Evolutionary conservation across 306 rosid species (phyloP).

Genomic region (Hippophae gyantsensis): DNA sequence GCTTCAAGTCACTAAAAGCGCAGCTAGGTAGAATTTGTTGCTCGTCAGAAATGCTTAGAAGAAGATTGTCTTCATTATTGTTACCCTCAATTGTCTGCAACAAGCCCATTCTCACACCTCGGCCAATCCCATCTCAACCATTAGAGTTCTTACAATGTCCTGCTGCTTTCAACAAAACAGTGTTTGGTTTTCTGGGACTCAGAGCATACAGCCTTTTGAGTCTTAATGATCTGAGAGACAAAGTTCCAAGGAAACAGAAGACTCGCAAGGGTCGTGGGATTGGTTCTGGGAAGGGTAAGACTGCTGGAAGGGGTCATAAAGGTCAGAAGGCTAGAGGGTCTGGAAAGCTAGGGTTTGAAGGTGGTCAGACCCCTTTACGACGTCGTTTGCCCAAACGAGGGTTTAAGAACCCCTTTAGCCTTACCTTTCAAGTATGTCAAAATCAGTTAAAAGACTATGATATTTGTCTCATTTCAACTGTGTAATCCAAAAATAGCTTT

Average conservation of each 20-base stretch:
- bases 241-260: conserved; percentile 78
- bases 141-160: conserved; percentile 5
- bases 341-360: conserved; percentile 87
- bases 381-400: conserved; percentile 90
- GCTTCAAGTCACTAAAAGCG: no score
- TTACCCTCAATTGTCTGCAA: conserved; percentile 17
- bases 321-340: conserved; percentile 89
- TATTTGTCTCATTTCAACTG: no score
- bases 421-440: conserved; percentile 69
- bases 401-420: conserved; percentile 78
- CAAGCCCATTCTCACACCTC: conserved; percentile 6
- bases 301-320: conserved; percentile 97
- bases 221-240: conserved; percentile 77
- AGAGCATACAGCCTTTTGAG: conserved; percentile 82
- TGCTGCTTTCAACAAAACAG: conserved; percentile 1
- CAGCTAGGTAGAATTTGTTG: no score
- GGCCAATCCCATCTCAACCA: conserved; percentile 5
- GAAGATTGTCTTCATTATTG: conserved; percentile 24
- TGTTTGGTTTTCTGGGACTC: conserved; percentile 27
- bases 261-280: conserved; percentile 95
- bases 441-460: not conserved
- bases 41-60: conserved; percentile 25
- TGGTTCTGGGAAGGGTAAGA: conserved; percentile 96
- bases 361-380: conserved; percentile 94
- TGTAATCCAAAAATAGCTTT: no score